Evolutionary conservation across 768 basidiomycete genomes (phyloP).

Genomic region (Trametes elegans): DNA sequence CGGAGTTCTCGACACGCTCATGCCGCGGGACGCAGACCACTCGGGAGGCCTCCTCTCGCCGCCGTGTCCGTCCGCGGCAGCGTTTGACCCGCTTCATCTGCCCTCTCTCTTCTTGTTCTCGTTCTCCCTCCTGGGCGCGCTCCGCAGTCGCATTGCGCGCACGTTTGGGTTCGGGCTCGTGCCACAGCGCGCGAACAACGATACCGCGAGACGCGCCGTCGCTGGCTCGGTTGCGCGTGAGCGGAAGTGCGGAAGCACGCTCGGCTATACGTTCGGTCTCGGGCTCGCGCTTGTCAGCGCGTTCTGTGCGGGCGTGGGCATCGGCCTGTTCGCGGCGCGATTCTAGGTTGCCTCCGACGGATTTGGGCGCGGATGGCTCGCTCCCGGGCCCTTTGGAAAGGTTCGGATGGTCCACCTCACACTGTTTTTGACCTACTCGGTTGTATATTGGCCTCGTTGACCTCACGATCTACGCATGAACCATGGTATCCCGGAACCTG

Average conservation of each 20-base stretch:
- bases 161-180: constrained; percentile 24
- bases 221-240: background rate
- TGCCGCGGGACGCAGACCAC: background rate
- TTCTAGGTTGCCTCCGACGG: background rate
- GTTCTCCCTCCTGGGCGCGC: constrained; percentile 55
- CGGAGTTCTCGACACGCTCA: constrained; percentile 12
- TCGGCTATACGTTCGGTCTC: constrained; percentile 21
- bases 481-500: too few species aligned
- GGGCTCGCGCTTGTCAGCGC: constrained; percentile 39
- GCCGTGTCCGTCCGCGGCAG: constrained; percentile 26
- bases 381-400: too few species aligned
- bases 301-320: constrained; percentile 45
- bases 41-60: constrained; percentile 3
- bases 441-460: too few species aligned
- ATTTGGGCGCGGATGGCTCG: too few species aligned
- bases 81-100: constrained; percentile 65
- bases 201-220: background rate
- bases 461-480: too few species aligned
- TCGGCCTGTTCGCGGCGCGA: constrained; percentile 36
- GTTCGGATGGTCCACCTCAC: too few species aligned
- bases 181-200: background rate
- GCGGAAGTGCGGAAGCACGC: background rate
- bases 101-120: constrained; percentile 63
- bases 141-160: constrained; percentile 29
- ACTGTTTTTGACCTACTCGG: too few species aligned